These are phyloP conservation scores for Candida wancherniae DNA, from an alignment of 805 yeast species.

Conservation along the genomic window DNA sequence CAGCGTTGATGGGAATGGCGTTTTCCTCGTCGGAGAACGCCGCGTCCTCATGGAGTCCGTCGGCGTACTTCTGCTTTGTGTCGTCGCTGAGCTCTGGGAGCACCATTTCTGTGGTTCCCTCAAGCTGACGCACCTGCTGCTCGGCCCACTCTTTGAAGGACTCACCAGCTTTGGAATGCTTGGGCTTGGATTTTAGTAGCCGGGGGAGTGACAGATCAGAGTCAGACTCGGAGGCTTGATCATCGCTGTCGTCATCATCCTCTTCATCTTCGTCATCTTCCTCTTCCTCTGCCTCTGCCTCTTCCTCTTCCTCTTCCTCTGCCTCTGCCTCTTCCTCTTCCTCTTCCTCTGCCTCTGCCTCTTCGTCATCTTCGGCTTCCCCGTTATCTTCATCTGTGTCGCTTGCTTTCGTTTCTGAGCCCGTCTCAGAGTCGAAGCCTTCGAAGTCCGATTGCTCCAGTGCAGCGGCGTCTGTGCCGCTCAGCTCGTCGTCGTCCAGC, in stretches of 20 bases:
- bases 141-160: conserved; percentile 90
- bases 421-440: neutral
- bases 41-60: conserved; percentile 62
- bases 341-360: conserved; percentile 1
- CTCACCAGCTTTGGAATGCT: conserved; percentile 41
- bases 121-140: conserved; percentile 57
- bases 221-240: conserved; percentile 26
- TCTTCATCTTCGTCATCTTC: conserved; percentile 28
- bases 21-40: conserved; percentile 51
- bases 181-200: conserved; percentile 36
- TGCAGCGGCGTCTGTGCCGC: conserved; percentile 7
- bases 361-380: conserved; percentile 18
- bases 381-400: conserved; percentile 1
- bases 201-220: conserved; percentile 27
- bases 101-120: conserved; percentile 45
- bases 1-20: conserved; percentile 53
- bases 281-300: conserved; percentile 24
- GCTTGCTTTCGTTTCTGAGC: neutral
- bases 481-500: conserved; percentile 25
- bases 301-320: conserved; percentile 18
- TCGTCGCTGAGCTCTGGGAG: conserved; percentile 45
- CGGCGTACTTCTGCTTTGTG: conserved; percentile 44
- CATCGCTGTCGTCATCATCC: conserved; percentile 26
- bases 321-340: conserved; percentile 3
- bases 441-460: conserved; percentile 7